A percentile compares a stretch with the other conserved stretches of the same genome.
Conservation (phyloP, 2,329 filamentous ascomycete species). For the Arthroderma sp. region DNA sequence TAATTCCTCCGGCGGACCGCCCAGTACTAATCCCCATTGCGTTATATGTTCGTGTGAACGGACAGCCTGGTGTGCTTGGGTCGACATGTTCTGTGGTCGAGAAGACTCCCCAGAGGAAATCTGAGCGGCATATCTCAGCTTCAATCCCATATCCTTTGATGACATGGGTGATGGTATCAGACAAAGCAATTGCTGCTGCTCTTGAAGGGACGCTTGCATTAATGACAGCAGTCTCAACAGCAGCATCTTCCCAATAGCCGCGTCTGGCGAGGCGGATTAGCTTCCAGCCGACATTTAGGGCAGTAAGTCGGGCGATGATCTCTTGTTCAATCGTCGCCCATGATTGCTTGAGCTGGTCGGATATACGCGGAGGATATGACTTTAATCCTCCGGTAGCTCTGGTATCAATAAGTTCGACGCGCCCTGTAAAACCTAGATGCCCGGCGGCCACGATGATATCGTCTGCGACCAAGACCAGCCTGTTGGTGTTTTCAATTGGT, state of each 20-base stretch:
- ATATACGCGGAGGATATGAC: background rate
- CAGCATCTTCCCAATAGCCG: conserved; percentile 3
- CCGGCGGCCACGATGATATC: background rate
- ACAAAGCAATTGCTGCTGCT: background rate
- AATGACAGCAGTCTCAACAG: background rate
- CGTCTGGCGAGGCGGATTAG: background rate
- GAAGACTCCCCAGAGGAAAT: conserved; percentile 2
- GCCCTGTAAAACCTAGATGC: background rate
- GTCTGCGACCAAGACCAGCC: background rate
- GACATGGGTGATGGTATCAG: background rate
- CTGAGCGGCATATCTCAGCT: background rate
- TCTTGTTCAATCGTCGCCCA: background rate
- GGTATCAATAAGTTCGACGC: conserved; percentile 1
- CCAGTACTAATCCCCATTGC: conserved; percentile 2
- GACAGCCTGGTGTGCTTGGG: background rate
- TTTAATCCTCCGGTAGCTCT: background rate
- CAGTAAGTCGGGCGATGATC: background rate
- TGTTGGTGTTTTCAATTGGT: background rate
- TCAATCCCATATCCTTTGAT: background rate
- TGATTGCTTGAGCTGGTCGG: background rate
- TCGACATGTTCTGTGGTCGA: background rate
- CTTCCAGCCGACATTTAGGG: background rate
- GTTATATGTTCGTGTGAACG: conserved; percentile 1
- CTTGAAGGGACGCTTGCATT: background rate
- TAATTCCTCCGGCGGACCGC: background rate